Conservation (phyloP, 2,329 filamentous ascomycete genomes). For the Zelopaecilomyces penicillatus region DNA sequence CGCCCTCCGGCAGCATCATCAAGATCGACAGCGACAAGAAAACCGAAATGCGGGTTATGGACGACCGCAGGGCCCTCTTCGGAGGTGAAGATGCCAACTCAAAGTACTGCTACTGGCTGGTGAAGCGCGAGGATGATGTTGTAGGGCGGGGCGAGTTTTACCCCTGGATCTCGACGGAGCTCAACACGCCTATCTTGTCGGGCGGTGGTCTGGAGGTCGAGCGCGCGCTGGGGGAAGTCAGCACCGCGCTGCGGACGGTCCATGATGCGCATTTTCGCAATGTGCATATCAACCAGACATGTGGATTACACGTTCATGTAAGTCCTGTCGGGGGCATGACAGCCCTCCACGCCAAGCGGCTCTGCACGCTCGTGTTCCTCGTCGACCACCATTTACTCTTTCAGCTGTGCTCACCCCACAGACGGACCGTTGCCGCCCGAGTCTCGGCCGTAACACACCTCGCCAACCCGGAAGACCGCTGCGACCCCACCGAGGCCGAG, state of each 20-base stretch:
- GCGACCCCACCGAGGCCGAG: neutral
- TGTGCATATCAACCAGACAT: slow-evolving; percentile 2
- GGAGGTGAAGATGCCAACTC: neutral
- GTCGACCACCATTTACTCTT: slow-evolving; percentile 11
- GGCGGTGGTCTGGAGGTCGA: slow-evolving; percentile 3
- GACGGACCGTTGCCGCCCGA: neutral
- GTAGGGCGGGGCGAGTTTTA: neutral
- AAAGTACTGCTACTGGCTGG: slow-evolving; percentile 7
- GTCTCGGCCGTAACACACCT: neutral
- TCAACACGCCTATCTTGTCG: slow-evolving; percentile 11
- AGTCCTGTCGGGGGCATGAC: slow-evolving; percentile 17
- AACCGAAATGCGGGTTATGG: slow-evolving; percentile 7
- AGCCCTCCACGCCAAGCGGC: slow-evolving; percentile 69
- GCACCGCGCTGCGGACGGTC: slow-evolving; percentile 6
- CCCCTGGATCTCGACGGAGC: slow-evolving; percentile 4
- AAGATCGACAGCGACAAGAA: slow-evolving; percentile 2
- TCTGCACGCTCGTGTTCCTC: slow-evolving; percentile 58
- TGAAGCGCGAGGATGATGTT: slow-evolving; percentile 3
- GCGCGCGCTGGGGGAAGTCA: slow-evolving; percentile 3
- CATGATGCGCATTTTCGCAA: neutral
- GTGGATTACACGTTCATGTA: slow-evolving; percentile 12
- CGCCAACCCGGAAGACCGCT: neutral
- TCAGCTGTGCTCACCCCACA: slow-evolving; percentile 3
- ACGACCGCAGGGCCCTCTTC: neutral
- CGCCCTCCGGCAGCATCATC: slow-evolving; percentile 1